Percentiles rank a stretch among this genome's conserved stretches.
Conservation (phyloP, 225 moss, liverwort and hornwort species). For the Physcomitrellopsis africana region DNA sequence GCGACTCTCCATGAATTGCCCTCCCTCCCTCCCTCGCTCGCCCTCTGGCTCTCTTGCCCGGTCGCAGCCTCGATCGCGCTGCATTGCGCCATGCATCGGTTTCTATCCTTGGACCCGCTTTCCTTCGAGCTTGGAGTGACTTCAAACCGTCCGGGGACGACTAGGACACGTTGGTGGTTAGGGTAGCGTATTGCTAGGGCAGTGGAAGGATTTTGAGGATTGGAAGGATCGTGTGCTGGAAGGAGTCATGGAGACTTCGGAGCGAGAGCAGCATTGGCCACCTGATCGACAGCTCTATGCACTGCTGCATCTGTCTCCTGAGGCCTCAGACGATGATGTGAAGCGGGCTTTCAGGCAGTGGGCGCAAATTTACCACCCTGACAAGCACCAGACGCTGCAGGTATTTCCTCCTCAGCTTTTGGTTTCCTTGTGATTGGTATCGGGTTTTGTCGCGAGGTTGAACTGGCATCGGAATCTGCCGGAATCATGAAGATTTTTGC, state of each 20-base stretch:
- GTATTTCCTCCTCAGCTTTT: conserved; percentile 26
- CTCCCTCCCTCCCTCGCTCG: background rate
- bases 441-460: background rate
- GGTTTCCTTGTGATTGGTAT: background rate
- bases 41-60: too few relatives aligned
- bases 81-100: conserved; percentile 6
- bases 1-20: conserved; percentile 15
- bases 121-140: background rate
- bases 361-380: conserved; percentile 99
- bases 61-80: background rate
- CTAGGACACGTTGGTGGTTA: background rate
- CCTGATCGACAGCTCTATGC: conserved; percentile 89
- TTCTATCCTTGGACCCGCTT: background rate
- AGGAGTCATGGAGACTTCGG: conserved; percentile 36
- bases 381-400: conserved; percentile 93
- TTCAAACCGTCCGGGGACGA: background rate
- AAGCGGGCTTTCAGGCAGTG: conserved; percentile 91
- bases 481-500: background rate
- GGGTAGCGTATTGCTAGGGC: background rate
- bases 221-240: background rate
- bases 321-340: conserved; percentile 91
- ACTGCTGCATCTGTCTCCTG: conserved; percentile 89
- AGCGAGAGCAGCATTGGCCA: conserved; percentile 45
- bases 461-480: too few relatives aligned
- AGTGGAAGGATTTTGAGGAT: too few relatives aligned